Base-by-base conservation (phyloP, 2,329 filamentous ascomycete genomes). In the Fonsecaea multimorphosa region DNA sequence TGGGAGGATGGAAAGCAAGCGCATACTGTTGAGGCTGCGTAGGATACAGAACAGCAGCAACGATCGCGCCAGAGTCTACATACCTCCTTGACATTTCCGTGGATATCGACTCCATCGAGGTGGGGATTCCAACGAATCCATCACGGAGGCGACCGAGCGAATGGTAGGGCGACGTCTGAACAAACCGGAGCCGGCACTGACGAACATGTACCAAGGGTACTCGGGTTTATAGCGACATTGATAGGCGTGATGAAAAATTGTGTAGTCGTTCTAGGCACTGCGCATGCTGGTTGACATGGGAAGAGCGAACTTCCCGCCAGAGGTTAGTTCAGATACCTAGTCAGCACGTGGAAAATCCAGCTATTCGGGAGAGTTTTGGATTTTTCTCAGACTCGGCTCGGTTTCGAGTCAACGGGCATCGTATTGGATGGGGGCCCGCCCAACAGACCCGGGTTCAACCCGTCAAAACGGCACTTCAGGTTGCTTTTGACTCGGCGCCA, bases 1-100 rank as follows among this genome's bases (percentile, higher is more conserved):
- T 22, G 22, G 32, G 11, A 22, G 16, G 32, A n/a, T 31, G 22
- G 29, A n/a, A 6, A 40, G 53, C 14, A 34, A 62, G 29, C 7
- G 11, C 46, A 40, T 52, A 60, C 34, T 63, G 64, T 66, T 63
- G 64, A 36, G 60, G 24, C 40, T 56, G 64, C 64, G 64, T 66
- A 66, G 55, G 36, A 59, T 52, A 56, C 46, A 66, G 64, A 58
- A 66, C 64, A 61, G 40, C 52, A 38, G 19, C 29, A 22, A 12
- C 57, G 12, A 59, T 59, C 57, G 19, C 57, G 11, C 27, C 57
- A 49, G 38, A 58, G 38, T 59, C 16, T 22, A 38, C 29, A 46
- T 58, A 49, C 46, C 34, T 31, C 27, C 19, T 19, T 34, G 44
- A 49, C 40, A 52, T 40, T 22, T 16, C 14, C 16, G 54, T 40